Percentiles rank a stretch among this genome's conserved stretches.
Conservation (phyloP, 2,329 filamentous ascomycete genomes). For the Botrytis fabae region DNA sequence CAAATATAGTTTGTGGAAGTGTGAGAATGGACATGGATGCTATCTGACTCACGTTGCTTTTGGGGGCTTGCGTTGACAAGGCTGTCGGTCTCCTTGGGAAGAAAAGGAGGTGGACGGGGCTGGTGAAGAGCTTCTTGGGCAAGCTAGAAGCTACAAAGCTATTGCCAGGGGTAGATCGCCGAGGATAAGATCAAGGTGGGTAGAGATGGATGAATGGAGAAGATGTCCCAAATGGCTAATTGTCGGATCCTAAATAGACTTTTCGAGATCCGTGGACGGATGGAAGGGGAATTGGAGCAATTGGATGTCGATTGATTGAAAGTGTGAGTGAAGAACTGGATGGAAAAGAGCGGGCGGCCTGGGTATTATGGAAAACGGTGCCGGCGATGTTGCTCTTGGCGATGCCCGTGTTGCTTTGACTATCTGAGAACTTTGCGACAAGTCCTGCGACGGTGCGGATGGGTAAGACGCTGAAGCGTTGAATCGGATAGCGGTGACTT, state of each 20-base stretch:
- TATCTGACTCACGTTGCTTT: constrained; percentile 35
- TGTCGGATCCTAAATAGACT: constrained; percentile 14
- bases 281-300: background rate
- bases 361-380: constrained; percentile 27
- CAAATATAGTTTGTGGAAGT: constrained; percentile 1
- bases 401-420: constrained; percentile 37
- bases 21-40: constrained; percentile 1
- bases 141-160: constrained; percentile 18
- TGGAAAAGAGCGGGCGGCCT: constrained; percentile 9
- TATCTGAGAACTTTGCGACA: constrained; percentile 37
- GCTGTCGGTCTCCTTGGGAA: constrained; percentile 22
- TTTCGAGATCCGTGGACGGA: constrained; percentile 6
- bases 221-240: background rate
- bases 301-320: constrained; percentile 11
- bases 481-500: constrained; percentile 32
- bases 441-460: constrained; percentile 36
- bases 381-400: constrained; percentile 20
- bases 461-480: constrained; percentile 31
- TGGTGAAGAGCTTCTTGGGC: constrained; percentile 22
- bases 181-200: constrained; percentile 1
- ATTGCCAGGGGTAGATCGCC: constrained; percentile 21
- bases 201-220: background rate
- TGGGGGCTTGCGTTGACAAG: constrained; percentile 21
- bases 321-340: constrained; percentile 1
- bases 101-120: constrained; percentile 21